Percentiles rank a stretch among this genome's conserved stretches.
phyloP scores from a whole-genome alignment of 1,139 yeast genomes.

The Hansenula sp. region DNA sequence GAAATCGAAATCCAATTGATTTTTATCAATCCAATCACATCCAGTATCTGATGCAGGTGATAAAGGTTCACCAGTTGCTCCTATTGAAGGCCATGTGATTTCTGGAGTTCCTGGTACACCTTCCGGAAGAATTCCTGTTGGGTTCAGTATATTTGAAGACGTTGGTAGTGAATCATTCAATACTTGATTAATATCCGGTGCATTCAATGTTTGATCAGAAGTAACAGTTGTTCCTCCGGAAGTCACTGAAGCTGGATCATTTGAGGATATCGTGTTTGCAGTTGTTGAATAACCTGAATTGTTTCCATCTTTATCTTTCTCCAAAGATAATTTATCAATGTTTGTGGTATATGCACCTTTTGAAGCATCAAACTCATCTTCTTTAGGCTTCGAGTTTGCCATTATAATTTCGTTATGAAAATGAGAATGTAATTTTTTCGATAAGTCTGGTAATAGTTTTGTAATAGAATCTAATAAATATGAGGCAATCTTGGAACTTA shows the following conservation, averaged over 20 bases:
- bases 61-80: slow-evolving; percentile 9
- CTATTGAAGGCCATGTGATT: background rate
- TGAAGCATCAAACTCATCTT: slow-evolving; percentile 1
- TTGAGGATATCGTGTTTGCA: background rate
- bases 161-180: background rate
- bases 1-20: slow-evolving; percentile 27
- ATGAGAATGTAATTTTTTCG: slow-evolving; percentile 20
- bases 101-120: background rate
- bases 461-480: slow-evolving; percentile 40
- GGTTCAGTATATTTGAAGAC: too few species aligned
- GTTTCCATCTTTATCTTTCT: background rate
- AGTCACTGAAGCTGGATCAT: background rate
- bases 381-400: background rate
- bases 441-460: slow-evolving; percentile 29
- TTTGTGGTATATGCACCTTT: background rate
- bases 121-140: too few species aligned
- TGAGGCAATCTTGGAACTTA: slow-evolving; percentile 41
- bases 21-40: slow-evolving; percentile 51
- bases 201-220: background rate
- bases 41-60: slow-evolving; percentile 47
- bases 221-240: background rate
- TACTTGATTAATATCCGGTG: background rate
- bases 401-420: slow-evolving; percentile 12
- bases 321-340: background rate
- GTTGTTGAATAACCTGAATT: background rate